Evolutionary conservation across 345 rosid species (phyloP).

Genomic region (Raphanus sativus): DNA sequence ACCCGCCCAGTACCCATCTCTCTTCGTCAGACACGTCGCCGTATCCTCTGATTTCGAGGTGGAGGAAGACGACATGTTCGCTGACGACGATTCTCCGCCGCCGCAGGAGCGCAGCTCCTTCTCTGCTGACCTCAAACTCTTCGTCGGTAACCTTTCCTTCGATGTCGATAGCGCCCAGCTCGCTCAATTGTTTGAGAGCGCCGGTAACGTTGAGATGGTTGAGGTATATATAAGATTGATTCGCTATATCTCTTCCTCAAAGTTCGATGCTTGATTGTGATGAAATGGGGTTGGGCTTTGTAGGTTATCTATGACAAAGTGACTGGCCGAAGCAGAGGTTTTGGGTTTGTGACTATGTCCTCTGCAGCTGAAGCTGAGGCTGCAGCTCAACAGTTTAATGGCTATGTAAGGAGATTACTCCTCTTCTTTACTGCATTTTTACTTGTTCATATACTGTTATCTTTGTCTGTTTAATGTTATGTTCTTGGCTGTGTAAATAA

Average conservation of each 20-base stretch:
- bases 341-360: conserved; percentile 97
- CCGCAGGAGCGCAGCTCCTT: conserved; percentile 45
- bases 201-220: conserved; percentile 92
- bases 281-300: conserved; percentile 29
- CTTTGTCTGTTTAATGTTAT: background rate
- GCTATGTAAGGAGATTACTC: conserved; percentile 61
- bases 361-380: conserved; percentile 66
- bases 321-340: conserved; percentile 95
- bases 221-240: conserved; percentile 60
- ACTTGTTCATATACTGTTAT: background rate
- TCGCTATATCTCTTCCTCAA: background rate
- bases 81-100: conserved; percentile 24
- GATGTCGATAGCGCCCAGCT: conserved; percentile 86
- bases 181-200: conserved; percentile 72
- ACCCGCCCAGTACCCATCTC: conserved; percentile 35
- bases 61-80: conserved; percentile 56
- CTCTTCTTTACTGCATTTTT: background rate
- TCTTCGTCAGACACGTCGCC: conserved; percentile 56
- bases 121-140: conserved; percentile 80
- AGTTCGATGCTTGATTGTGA: background rate
- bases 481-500: conserved; percentile 12
- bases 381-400: conserved; percentile 85
- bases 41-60: conserved; percentile 67
- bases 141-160: conserved; percentile 98
- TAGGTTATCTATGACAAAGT: conserved; percentile 94